These are phyloP conservation scores for Botrytis elliptica DNA, from an alignment of 2,329 filamentous ascomycete genomes.

Conservation along the genomic window DNA sequence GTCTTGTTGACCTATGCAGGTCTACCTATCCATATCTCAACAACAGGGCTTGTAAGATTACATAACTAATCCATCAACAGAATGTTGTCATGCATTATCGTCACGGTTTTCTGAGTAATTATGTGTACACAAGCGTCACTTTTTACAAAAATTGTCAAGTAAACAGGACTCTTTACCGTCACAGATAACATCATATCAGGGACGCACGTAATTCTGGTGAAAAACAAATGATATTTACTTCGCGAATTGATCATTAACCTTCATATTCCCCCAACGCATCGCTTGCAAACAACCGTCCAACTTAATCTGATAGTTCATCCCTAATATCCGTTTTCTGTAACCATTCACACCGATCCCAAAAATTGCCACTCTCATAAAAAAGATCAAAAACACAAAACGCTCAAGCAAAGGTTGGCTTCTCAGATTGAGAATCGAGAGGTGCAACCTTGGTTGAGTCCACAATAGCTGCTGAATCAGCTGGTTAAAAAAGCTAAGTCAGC, in stretches of 20 bases:
- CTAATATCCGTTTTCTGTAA: conserved; percentile 17
- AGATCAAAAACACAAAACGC: conserved; percentile 16
- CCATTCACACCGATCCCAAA: conserved; percentile 8
- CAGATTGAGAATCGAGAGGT: conserved; percentile 32
- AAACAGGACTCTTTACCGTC: not conserved
- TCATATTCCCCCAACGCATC: conserved; percentile 5
- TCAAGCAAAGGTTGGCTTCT: conserved; percentile 33
- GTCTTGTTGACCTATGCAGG: not conserved
- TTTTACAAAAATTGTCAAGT: not conserved
- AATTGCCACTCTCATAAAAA: not conserved
- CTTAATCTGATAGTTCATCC: conserved; percentile 14
- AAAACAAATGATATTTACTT: not conserved
- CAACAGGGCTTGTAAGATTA: not conserved
- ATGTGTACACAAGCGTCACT: not conserved
- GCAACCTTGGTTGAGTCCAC: conserved; percentile 35
- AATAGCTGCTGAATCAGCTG: conserved; percentile 29
- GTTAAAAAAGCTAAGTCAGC: conserved; percentile 31
- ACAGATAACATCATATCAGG: not conserved
- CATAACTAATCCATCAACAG: not conserved
- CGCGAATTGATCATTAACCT: conserved; percentile 6
- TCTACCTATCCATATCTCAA: not conserved
- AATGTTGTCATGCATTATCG: not conserved
- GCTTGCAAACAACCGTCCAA: conserved; percentile 7
- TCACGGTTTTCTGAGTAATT: not conserved
- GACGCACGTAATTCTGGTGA: not conserved